phyloP scores from a whole-genome alignment of 164 flowering plant genomes.

The Stephania japonica region DNA sequence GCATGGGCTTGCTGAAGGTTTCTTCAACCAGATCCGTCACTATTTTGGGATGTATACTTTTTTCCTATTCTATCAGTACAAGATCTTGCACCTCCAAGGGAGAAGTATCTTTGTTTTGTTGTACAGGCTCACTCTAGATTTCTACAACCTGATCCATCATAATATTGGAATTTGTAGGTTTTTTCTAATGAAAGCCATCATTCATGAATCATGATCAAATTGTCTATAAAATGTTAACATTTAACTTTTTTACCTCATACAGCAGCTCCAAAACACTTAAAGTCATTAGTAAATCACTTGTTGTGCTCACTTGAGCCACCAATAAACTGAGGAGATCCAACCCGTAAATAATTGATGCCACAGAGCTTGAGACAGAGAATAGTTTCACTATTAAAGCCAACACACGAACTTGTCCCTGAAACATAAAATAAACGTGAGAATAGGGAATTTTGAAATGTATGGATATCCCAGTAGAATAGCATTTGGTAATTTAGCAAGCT shows the following conservation, averaged over 20 bases:
- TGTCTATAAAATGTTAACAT: background rate
- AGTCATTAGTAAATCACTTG: constrained; percentile 58
- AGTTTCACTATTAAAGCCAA: constrained; percentile 79
- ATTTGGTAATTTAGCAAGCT: background rate
- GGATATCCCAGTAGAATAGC: background rate
- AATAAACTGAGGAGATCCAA: constrained; percentile 56
- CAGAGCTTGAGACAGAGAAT: constrained; percentile 62
- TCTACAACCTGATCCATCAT: too few relatives aligned
- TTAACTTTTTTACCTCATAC: constrained; percentile 58
- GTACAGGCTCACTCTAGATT: too few relatives aligned
- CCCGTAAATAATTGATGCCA: constrained; percentile 54
- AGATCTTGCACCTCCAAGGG: too few relatives aligned
- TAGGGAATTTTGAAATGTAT: background rate
- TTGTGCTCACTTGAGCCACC: constrained; percentile 57
- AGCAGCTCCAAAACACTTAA: constrained; percentile 73
- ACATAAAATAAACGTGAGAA: background rate
- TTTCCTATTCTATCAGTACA: too few relatives aligned
- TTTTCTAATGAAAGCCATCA: too few relatives aligned
- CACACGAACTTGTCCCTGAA: constrained; percentile 79
- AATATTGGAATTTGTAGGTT: too few relatives aligned
- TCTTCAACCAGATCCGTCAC: background rate
- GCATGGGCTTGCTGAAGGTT: background rate
- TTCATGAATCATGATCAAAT: background rate
- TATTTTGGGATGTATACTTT: background rate
- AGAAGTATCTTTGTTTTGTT: too few relatives aligned